These are phyloP conservation scores for Eucalyptus fibrosa DNA, from an alignment of 345 rosid species.

Conservation along the genomic window DNA sequence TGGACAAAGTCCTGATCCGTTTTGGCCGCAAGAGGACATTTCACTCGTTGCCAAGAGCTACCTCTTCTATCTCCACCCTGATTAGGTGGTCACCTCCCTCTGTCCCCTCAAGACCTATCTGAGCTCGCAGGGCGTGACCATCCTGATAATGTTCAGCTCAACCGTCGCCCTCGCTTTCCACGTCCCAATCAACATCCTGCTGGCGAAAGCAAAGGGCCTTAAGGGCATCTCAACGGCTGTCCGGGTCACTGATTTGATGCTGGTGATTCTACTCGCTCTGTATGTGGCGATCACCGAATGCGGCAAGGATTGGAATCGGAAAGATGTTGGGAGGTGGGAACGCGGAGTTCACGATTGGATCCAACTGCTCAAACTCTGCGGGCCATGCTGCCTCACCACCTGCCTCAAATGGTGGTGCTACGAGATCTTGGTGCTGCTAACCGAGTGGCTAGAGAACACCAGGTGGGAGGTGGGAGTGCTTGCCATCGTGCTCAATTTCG, in stretches of 20 bases:
- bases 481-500: constrained; percentile 67
- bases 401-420: constrained; percentile 99
- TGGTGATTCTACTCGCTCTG: constrained; percentile 30
- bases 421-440: constrained; percentile 68
- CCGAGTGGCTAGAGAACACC: constrained; percentile 50
- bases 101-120: constrained; percentile 67
- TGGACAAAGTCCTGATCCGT: constrained; percentile 42
- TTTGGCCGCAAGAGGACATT: constrained; percentile 62
- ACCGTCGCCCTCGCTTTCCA: constrained; percentile 59
- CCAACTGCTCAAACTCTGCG: constrained; percentile 48
- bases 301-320: constrained; percentile 25
- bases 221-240: constrained; percentile 69
- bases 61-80: constrained; percentile 73
- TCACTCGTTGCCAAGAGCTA: constrained; percentile 50
- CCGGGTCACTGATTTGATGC: constrained; percentile 54
- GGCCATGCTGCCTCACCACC: constrained; percentile 80
- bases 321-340: constrained; percentile 53
- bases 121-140: constrained; percentile 63
- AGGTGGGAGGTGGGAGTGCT: constrained; percentile 51
- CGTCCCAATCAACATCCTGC: constrained; percentile 51
- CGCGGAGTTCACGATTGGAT: constrained; percentile 47
- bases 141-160: constrained; percentile 70
- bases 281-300: constrained; percentile 29
- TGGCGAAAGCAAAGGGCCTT: constrained; percentile 48
- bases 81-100: constrained; percentile 42